Conservation (phyloP, 495 filamentous ascomycete genomes). For the Penicillium roqueforti region DNA sequence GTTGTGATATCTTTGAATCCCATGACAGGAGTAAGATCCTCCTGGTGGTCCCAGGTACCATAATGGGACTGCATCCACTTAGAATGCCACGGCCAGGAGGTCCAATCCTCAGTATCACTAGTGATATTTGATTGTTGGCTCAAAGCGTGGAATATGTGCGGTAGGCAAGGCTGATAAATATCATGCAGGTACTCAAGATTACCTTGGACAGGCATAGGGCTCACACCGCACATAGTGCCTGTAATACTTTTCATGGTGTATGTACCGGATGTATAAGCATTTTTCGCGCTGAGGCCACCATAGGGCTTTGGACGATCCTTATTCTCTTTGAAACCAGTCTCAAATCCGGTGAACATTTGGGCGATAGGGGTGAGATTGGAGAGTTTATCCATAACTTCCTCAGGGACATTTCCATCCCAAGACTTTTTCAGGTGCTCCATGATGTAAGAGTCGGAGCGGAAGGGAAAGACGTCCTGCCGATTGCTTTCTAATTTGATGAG, state of each 20-base stretch:
- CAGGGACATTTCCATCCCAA: slow-evolving; percentile 17
- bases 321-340: slow-evolving; percentile 31
- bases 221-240: slow-evolving; percentile 44
- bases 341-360: slow-evolving; percentile 40
- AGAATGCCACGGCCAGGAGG: slow-evolving; percentile 34
- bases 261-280: slow-evolving; percentile 44
- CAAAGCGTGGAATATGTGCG: slow-evolving; percentile 35
- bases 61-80: slow-evolving; percentile 39
- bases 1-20: slow-evolving; percentile 33
- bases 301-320: slow-evolving; percentile 25
- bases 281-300: slow-evolving; percentile 43
- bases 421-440: slow-evolving; percentile 33
- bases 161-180: slow-evolving; percentile 43
- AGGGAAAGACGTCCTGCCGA: slow-evolving; percentile 37
- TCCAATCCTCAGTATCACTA: slow-evolving; percentile 29
- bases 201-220: slow-evolving; percentile 34
- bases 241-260: slow-evolving; percentile 47
- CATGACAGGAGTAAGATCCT: slow-evolving; percentile 24
- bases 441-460: slow-evolving; percentile 26
- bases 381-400: slow-evolving; percentile 25
- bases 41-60: slow-evolving; percentile 34
- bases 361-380: slow-evolving; percentile 37
- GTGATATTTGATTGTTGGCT: slow-evolving; percentile 31
- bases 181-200: slow-evolving; percentile 31
- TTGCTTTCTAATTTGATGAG: slow-evolving; percentile 38